Evolutionary conservation across 2,329 filamentous ascomycete species (phyloP).

Genomic region (Aspergillus terreus): DNA sequence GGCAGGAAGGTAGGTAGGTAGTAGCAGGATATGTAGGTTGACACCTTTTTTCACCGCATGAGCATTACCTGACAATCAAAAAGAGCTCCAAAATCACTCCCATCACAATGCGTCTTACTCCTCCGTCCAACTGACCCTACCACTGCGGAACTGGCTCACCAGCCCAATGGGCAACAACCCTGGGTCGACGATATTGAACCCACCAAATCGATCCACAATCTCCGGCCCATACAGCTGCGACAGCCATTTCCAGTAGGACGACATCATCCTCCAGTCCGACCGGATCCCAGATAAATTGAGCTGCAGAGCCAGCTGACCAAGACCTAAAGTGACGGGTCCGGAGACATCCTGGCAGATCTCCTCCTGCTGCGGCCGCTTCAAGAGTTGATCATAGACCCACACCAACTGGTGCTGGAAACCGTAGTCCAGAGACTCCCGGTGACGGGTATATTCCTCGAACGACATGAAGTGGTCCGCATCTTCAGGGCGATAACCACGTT

Average conservation of each 20-base stretch:
- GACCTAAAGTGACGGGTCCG: not conserved
- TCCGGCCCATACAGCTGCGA: constrained; percentile 10
- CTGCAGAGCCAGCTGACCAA: constrained; percentile 1
- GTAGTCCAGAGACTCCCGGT: constrained; percentile 8
- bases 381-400: constrained; percentile 5
- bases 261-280: constrained; percentile 1
- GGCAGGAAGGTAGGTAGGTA: too few relatives aligned
- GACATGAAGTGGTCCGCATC: constrained; percentile 7
- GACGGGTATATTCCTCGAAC: constrained; percentile 10
- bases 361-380: constrained; percentile 5
- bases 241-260: constrained; percentile 11
- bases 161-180: constrained; percentile 13
- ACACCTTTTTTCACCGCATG: too few relatives aligned
- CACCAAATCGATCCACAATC: constrained; percentile 10
- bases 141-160: constrained; percentile 12
- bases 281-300: constrained; percentile 2
- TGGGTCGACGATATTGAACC: constrained; percentile 12
- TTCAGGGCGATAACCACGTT: not conserved
- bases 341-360: constrained; percentile 2
- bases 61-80: too few relatives aligned
- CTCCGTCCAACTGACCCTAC: constrained; percentile 5
- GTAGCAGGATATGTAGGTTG: too few relatives aligned
- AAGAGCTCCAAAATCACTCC: too few relatives aligned
- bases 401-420: constrained; percentile 4
- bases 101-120: not conserved